These are phyloP conservation scores for Oenanthe javanica DNA, from an alignment of 140 eudicot genomes.

Conservation along the genomic window DNA sequence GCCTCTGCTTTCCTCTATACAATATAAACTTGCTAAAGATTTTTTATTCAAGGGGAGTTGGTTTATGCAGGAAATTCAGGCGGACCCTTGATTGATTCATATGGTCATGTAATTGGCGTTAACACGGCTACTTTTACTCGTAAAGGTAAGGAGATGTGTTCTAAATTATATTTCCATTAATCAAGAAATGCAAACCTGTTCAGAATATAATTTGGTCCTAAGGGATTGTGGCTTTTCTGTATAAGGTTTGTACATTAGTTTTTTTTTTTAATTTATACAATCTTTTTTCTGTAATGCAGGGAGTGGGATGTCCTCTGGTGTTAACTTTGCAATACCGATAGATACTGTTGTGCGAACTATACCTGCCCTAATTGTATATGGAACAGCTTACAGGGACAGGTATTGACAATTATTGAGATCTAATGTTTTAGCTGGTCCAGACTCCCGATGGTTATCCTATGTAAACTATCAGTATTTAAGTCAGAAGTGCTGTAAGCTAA, in stretches of 20 bases:
- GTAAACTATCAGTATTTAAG: not conserved
- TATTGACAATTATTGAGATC: slow-evolving; percentile 23
- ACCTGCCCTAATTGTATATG: slow-evolving; percentile 79
- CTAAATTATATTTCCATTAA: not conserved
- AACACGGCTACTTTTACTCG: slow-evolving; percentile 95
- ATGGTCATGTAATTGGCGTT: slow-evolving; percentile 89
- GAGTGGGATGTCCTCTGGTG: slow-evolving; percentile 82
- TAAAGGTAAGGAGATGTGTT: slow-evolving; percentile 40
- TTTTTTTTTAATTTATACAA: not conserved
- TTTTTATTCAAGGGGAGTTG: not conserved
- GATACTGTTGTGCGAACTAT: slow-evolving; percentile 66
- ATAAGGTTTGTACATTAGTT: not conserved
- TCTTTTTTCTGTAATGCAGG: slow-evolving; percentile 35
- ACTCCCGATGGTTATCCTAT: not conserved
- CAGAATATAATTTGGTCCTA: not conserved
- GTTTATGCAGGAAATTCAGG: slow-evolving; percentile 77
- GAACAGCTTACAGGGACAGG: slow-evolving; percentile 72
- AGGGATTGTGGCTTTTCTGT: not conserved
- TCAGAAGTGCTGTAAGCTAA: not conserved
- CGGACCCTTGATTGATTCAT: slow-evolving; percentile 84
- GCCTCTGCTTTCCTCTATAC: not conserved
- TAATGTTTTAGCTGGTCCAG: not conserved
- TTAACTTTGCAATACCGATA: slow-evolving; percentile 90
- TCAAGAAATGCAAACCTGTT: not conserved
- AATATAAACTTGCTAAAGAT: not conserved